phyloP scores from a whole-genome alignment of 192 early-diverging fungal genomes.

The Blastocladiella britannica region DNA sequence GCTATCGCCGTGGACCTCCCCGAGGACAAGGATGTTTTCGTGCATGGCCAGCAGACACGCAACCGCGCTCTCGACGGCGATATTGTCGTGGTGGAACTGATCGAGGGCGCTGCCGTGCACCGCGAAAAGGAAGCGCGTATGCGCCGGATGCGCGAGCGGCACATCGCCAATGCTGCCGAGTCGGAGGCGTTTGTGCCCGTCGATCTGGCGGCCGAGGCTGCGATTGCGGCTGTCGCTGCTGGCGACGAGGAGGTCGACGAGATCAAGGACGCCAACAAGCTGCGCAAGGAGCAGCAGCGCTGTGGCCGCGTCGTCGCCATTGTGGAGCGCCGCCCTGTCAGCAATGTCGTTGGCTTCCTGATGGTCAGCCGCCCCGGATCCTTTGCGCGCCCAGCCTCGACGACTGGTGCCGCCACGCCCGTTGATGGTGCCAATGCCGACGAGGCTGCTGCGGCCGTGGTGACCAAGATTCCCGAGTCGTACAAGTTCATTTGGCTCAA shows the following conservation, averaged over 20 bases:
- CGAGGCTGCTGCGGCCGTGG: constrained; percentile 33
- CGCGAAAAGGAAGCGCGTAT: too few species aligned
- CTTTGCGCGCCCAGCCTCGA: too few species aligned
- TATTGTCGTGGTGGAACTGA: constrained; percentile 48
- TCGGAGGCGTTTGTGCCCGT: too few species aligned
- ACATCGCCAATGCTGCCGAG: too few species aligned
- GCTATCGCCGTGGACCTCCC: too few species aligned
- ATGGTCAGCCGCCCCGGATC: too few species aligned
- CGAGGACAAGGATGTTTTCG: constrained; percentile 72
- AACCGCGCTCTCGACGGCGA: constrained; percentile 75
- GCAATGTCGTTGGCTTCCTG: too few species aligned
- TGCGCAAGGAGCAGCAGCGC: not conserved
- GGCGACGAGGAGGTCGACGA: constrained; percentile 31
- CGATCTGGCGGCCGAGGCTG: constrained; percentile 30
- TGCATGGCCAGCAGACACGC: constrained; percentile 47
- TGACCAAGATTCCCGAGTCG: constrained; percentile 5
- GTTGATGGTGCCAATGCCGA: constrained; percentile 33
- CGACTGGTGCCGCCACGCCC: too few species aligned
- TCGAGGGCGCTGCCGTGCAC: constrained; percentile 48
- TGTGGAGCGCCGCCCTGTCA: not conserved
- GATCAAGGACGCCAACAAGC: constrained; percentile 9
- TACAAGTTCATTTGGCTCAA: not conserved
- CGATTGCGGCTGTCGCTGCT: constrained; percentile 23
- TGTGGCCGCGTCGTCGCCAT: not conserved
- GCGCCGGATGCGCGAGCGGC: too few species aligned